phyloP scores from a whole-genome alignment of 2,329 filamentous ascomycete species.

The Aspergillus vadensis region DNA sequence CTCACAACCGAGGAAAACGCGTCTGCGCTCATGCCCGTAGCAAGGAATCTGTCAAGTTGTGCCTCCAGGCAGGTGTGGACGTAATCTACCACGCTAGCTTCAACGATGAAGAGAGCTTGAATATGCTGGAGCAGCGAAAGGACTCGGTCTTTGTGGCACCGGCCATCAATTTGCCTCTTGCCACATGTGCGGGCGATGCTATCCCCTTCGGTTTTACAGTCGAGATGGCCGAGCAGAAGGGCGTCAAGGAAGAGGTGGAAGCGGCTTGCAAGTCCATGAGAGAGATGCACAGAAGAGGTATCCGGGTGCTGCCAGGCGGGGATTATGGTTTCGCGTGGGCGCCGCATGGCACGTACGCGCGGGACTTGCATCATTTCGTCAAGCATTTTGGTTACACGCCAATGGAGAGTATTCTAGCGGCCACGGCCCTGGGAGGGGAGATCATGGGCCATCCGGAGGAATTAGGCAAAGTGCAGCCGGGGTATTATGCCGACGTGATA shows the following conservation, averaged over 20 bases:
- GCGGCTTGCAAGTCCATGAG: constrained; percentile 38
- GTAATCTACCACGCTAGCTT: constrained; percentile 7
- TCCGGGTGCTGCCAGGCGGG: constrained; percentile 47
- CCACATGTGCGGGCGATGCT: not conserved
- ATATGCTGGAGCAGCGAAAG: not conserved
- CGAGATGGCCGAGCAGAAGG: constrained; percentile 40
- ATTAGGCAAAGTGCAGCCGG: constrained; percentile 11
- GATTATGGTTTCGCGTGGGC: constrained; percentile 52
- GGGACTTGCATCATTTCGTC: constrained; percentile 49
- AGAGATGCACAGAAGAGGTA: constrained; percentile 50
- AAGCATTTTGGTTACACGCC: constrained; percentile 47
- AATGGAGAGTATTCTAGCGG: constrained; percentile 45
- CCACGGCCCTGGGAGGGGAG: constrained; percentile 36
- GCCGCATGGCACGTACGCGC: constrained; percentile 49
- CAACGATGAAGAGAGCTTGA: not conserved
- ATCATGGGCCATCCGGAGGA: constrained; percentile 11
- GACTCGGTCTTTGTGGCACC: constrained; percentile 4
- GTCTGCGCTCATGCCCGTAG: constrained; percentile 5
- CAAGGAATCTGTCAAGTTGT: not conserved
- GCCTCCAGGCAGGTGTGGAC: not conserved
- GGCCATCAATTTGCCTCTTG: not conserved
- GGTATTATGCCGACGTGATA: constrained; percentile 3
- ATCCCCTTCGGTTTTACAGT: not conserved
- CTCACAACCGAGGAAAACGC: not conserved
- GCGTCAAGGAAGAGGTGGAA: constrained; percentile 45